Base-by-base conservation (phyloP, 345 rosid genomes). In the Excoecaria agallocha region DNA sequence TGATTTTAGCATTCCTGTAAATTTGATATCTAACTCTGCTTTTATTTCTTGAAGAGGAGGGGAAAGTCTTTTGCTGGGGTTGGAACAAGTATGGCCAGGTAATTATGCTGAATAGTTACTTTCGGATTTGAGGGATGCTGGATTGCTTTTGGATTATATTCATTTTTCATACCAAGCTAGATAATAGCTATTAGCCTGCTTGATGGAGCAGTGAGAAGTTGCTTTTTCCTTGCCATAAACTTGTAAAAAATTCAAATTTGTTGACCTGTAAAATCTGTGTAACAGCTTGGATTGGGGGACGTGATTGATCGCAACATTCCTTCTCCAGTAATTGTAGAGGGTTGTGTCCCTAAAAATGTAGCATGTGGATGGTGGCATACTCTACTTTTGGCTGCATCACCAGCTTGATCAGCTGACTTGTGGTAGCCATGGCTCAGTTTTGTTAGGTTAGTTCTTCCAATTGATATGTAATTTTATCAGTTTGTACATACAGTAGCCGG, bases 81-180 rank as follows among this genome's bases (percentile, higher is more conserved):
- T 96, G 99, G 99, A 96, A 93, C 91, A 96, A 96, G 81, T 96
- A 96, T 64, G 99, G 97, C 15, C 99, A 95, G 99, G 99, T 95
- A 87, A 25, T 72, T n/a, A 43, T 54, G 17, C 77, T 68, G 50
- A 30, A 13, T 13, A 24, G 38, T 48, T 11, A 46, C 15, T 37
- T 9, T 46, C 48, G 19, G n/a, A 9, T 45, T 46, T 15, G 15
- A 24, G n/a, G 7, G 35, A 57, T 25, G 56, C 48, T 56, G 16
- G 10, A 24, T 1, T 67, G 57, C 19, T 38, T 20, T 57, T 46
- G 49, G 45, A 74, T 41, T 20, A 35, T 37, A 25, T 16, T 71
- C 56, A 16, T 71, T 45, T 25, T 17, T 56, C 30, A 30, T 30
- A 30, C 30, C 50, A 37, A n/a, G 61, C 61, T 69, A 70, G 48